A percentile compares a stretch with the other conserved stretches of the same genome.
Evolutionary conservation across 2,329 filamentous ascomycete genomes (phyloP).

Genomic region (Rhexocercosporidium sp.): DNA sequence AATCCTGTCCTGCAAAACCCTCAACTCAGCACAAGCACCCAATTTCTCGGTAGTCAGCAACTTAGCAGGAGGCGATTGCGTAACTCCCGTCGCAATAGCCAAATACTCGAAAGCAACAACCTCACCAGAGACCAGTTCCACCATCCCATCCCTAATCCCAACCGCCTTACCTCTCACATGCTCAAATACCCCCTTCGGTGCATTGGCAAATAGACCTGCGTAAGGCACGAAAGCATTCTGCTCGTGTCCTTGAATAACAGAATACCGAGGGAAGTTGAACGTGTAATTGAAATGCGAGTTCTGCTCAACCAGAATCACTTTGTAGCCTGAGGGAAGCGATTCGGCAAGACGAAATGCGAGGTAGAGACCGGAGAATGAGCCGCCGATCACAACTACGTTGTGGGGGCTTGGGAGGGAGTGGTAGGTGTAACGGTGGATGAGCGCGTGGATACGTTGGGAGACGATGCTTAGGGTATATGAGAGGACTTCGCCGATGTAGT

Average conservation of each 20-base stretch:
- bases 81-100: conserved; percentile 50
- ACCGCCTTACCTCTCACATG: conserved; percentile 42
- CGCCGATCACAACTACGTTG: conserved; percentile 50
- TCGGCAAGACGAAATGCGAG: conserved; percentile 45
- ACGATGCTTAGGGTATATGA: conserved; percentile 5
- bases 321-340: conserved; percentile 49
- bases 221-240: conserved; percentile 57
- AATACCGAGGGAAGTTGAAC: conserved; percentile 55
- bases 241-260: conserved; percentile 50
- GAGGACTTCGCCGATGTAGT: conserved; percentile 19
- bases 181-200: conserved; percentile 42
- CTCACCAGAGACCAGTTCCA: conserved; percentile 45
- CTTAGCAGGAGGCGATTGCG: conserved; percentile 42
- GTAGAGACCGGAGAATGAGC: conserved; percentile 50
- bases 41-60: conserved; percentile 39
- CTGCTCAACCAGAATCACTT: conserved; percentile 54
- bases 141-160: conserved; percentile 38
- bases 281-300: conserved; percentile 57
- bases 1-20: conserved; percentile 42
- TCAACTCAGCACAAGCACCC: conserved; percentile 42
- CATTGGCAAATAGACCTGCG: conserved; percentile 35
- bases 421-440: conserved; percentile 29
- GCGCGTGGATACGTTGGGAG: conserved; percentile 20
- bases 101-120: conserved; percentile 48
- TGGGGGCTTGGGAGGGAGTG: conserved; percentile 19